Evolutionary conservation across 2,329 filamentous ascomycete species (phyloP).

Genomic region (Lasiodiplodia hormozganensis): DNA sequence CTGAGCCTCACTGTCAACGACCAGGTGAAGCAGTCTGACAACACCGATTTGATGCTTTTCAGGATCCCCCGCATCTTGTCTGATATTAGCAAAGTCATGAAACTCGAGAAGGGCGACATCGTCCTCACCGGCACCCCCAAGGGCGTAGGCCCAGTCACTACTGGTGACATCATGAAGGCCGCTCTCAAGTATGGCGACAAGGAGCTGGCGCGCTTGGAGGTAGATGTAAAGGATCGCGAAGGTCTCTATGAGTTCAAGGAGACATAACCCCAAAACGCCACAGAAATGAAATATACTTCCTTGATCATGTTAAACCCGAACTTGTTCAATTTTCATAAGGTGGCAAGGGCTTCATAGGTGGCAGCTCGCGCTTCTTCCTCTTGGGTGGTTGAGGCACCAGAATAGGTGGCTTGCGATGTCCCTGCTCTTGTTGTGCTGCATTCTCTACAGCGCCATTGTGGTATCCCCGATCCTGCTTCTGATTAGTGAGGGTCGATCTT

Average conservation of each 20-base stretch:
- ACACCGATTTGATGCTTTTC: constrained; percentile 94
- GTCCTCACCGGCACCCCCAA: constrained; percentile 97
- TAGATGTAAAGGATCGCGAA: constrained; percentile 79
- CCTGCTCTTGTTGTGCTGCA: neutral
- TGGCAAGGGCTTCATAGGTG: neutral
- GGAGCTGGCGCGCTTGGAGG: constrained; percentile 84
- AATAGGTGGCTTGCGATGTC: neutral
- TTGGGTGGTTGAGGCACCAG: neutral
- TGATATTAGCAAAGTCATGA: constrained; percentile 95
- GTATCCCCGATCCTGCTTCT: neutral
- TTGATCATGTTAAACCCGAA: neutral
- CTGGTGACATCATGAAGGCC: constrained; percentile 86
- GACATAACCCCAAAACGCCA: constrained; percentile 44
- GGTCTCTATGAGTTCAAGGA: constrained; percentile 75
- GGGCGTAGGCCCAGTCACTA: constrained; percentile 84
- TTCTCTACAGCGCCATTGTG: neutral
- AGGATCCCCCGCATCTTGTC: constrained; percentile 84
- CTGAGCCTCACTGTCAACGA: constrained; percentile 86
- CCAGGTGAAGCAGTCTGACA: constrained; percentile 79
- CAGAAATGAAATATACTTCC: constrained; percentile 4
- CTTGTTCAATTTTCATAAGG: neutral
- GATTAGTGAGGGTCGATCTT: too few relatives aligned
- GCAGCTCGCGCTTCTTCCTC: constrained; percentile 7
- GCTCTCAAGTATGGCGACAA: constrained; percentile 73
- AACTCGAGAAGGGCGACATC: constrained; percentile 88